These are phyloP conservation scores for Diaporthe sp. DNA, from an alignment of 2,329 filamentous ascomycete species.

Conservation along the genomic window DNA sequence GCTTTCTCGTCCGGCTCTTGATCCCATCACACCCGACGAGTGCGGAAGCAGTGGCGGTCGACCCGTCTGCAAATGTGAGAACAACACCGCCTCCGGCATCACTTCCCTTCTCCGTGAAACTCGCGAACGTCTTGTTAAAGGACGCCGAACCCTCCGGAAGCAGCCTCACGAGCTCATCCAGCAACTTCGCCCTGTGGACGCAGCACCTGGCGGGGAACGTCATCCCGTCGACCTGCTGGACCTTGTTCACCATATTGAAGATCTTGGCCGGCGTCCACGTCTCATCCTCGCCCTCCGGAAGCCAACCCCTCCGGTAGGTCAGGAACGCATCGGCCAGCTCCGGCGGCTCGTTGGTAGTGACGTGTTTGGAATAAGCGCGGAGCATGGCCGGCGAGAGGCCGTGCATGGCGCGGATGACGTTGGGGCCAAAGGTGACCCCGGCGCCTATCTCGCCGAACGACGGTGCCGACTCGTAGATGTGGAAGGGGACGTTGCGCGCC, in stretches of 20 bases:
- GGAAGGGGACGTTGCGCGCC: conserved; percentile 48
- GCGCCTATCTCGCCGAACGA: conserved; percentile 70
- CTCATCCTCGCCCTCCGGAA: neutral
- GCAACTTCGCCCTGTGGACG: conserved; percentile 38
- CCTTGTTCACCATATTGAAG: conserved; percentile 35
- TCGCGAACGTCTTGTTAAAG: conserved; percentile 37
- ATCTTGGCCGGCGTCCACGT: conserved; percentile 11
- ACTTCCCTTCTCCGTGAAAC: conserved; percentile 6
- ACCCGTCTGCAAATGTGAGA: conserved; percentile 32
- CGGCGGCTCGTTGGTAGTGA: conserved; percentile 41
- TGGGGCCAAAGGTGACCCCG: conserved; percentile 67
- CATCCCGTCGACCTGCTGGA: conserved; percentile 34
- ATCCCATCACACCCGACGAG: conserved; percentile 46
- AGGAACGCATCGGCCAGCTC: conserved; percentile 28
- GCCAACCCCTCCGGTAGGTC: conserved; percentile 14
- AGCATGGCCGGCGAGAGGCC: conserved; percentile 61
- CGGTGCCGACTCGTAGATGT: conserved; percentile 67
- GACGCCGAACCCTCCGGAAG: conserved; percentile 30
- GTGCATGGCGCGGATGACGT: conserved; percentile 66
- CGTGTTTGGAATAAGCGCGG: conserved; percentile 55
- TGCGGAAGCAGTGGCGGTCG: conserved; percentile 32
- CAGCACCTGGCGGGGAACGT: conserved; percentile 34
- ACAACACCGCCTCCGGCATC: neutral
- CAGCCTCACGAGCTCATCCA: conserved; percentile 38
- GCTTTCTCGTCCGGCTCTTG: conserved; percentile 34